Evolutionary conservation across 768 basidiomycete species (phyloP), one percentile per base, ranked within the genome.

Genomic region (Auricularia sp.): DNA sequence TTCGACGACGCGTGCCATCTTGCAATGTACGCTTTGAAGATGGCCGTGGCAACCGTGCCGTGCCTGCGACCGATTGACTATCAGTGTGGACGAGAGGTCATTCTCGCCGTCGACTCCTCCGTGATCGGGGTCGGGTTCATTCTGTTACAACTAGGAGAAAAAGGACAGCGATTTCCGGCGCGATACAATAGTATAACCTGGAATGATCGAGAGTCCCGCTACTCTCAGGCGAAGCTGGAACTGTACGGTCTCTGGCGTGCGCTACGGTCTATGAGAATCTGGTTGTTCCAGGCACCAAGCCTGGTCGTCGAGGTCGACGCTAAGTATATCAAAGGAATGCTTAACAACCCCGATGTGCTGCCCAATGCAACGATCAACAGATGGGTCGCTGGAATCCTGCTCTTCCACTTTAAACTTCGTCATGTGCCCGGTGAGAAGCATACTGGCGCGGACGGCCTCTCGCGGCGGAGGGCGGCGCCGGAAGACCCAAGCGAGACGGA

Each of bases 51-150:
- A 0, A 66, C 63, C 0, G 64, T 73, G 1, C 75, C 76, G 33
- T 73, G 72, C 0, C 64, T 80, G 2, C 62, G 66, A 5, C 71
- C 75, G 0, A 69, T 81, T 11, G 70, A 79, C 63, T 78, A 79
- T 63, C 6, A 35, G 2, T 74, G 68, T 0, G 36, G 45, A 13
- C 29, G 47, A 0, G 16, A 29, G 1, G 69, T 73, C 16, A 71
- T 69, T 11, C 62, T 75, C 3, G 70, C 71, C 0, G 69, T 72
- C 35, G 68, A 75, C 65, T 72, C 71, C 0, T 73, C 72, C 8
- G 34, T 14, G 33, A 69, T 71, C 11, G 71, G 69, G 3, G 67
- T 69, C 0, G 71, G 74, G 6, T 75, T 65, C 64, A 64, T 75
- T 1, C 67, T 79, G 0, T 64, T 36, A 1, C 75, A 79, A 39